A percentile compares a stretch with the other conserved stretches of the same genome.
phyloP scores from a whole-genome alignment of 2,329 filamentous ascomycete species.

The Graphilbum sp. region DNA sequence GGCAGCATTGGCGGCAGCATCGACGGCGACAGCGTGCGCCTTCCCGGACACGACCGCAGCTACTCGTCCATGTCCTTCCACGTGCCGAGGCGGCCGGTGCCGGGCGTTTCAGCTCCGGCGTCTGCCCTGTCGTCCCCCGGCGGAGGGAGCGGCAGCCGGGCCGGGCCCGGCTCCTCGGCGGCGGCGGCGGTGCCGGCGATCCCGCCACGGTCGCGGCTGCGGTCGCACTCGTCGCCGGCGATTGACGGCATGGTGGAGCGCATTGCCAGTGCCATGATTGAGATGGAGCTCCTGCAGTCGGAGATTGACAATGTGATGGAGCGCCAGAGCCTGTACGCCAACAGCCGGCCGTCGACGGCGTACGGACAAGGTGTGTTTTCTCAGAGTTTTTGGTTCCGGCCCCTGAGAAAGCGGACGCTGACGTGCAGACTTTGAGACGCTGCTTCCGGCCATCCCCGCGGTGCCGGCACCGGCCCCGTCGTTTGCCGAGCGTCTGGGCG shows the following conservation, averaged over 20 bases:
- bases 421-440: constrained; percentile 26
- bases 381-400: not conserved
- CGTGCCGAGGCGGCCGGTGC: constrained; percentile 29
- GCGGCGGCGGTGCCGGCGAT: constrained; percentile 17
- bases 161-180: not conserved
- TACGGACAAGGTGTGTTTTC: constrained; percentile 21
- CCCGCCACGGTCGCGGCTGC: constrained; percentile 27
- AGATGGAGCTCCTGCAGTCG: constrained; percentile 40
- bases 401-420: too few relatives aligned
- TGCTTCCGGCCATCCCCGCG: constrained; percentile 40
- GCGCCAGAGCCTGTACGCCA: constrained; percentile 39
- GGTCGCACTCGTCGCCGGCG: constrained; percentile 28
- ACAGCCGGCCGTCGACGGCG: constrained; percentile 35
- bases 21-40: constrained; percentile 18
- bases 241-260: constrained; percentile 36
- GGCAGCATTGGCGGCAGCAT: constrained; percentile 21
- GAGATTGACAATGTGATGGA: constrained; percentile 44
- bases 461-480: constrained; percentile 40
- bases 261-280: constrained; percentile 39
- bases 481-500: constrained; percentile 38
- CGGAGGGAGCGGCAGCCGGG: not conserved
- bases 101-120: constrained; percentile 3
- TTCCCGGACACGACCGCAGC: constrained; percentile 24
- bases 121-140: not conserved
- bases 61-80: constrained; percentile 40